Base-by-base conservation (phyloP, 1,139 yeast genomes). In the Kodamaea ohmeri region DNA sequence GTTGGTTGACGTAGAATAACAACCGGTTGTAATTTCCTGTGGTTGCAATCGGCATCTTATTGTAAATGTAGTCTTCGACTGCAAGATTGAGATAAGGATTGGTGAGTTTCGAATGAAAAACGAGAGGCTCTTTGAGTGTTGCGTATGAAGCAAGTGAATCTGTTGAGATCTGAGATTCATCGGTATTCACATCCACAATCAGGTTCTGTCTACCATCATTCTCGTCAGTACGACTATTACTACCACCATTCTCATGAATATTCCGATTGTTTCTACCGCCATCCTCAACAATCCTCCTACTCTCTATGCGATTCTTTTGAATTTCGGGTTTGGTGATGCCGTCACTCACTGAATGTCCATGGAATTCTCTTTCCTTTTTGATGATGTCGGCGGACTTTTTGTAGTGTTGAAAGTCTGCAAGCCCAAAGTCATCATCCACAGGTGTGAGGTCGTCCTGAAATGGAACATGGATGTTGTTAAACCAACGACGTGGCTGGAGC, bases 81-180 rank as follows among this genome's bases (percentile, higher is more conserved):
- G 97, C 90, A 9, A 94, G 67, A 53, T 94, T 94, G 35, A 78
- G 51, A 50, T 70, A 79, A 2, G 98, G 97, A 51, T 84, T 75
- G 5, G 62, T 53, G 13, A 79, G 59, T n/a, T 58, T 59, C 1
- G 78, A 65, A 0, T 60, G 62, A 9, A 89, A 76, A 25, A 65
- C 51, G 37, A 52, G 52, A 4, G 66, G 75, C 37, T 42, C 49
- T 35, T 45, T 53, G n/a, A 44, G 39, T 17, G 17, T 26, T 5
- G 50, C 55, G 24, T 38, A 48, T 13, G 44, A 53, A 45, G 39
- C 52, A 13, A 50, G 34, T 4, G 28, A 25, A 20, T 18, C 36
- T 24, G 34, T 3, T 11, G 35, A 14, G 25, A 5, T 5, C 25
- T 24, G 25, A 13, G 25, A n/a, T 24, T 9, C 3, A n/a, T n/a